Conservation (phyloP, 495 filamentous ascomycete genomes). For the Sphaerosporella brunnea region DNA sequence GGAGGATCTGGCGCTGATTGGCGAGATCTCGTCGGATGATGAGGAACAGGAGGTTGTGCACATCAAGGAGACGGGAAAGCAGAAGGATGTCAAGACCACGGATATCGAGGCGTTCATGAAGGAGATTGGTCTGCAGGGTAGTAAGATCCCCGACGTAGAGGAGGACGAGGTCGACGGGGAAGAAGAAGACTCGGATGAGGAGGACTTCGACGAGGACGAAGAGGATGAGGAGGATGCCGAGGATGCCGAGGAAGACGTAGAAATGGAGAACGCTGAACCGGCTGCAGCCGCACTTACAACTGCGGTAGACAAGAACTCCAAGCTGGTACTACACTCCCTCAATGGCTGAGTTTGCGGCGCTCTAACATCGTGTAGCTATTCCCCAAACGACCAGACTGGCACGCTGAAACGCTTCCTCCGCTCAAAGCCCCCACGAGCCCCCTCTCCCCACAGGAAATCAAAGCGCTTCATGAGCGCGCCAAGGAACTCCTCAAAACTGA, state of each 20-base stretch:
- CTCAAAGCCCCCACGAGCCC: constrained; percentile 34
- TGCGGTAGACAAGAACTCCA: constrained; percentile 10
- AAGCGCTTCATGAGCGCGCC: constrained; percentile 59
- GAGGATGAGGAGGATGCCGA: constrained; percentile 17
- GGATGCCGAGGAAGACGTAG: constrained; percentile 10
- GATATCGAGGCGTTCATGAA: constrained; percentile 22
- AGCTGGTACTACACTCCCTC: constrained; percentile 13
- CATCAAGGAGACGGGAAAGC: constrained; percentile 7
- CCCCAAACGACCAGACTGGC: constrained; percentile 71
- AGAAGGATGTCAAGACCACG: constrained; percentile 10
- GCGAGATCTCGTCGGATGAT: constrained; percentile 21
- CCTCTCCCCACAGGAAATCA: constrained; percentile 40
- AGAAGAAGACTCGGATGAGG: constrained; percentile 10
- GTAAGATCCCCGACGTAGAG: constrained; percentile 21
- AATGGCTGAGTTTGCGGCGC: constrained; percentile 9
- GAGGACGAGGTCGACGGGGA: constrained; percentile 21
- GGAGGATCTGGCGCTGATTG: constrained; percentile 30
- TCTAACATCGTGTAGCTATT: constrained; percentile 39
- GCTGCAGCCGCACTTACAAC: constrained; percentile 6
- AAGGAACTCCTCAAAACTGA: constrained; percentile 58
- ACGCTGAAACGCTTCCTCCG: constrained; percentile 43
- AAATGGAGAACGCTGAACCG: background rate
- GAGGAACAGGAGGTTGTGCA: constrained; percentile 16
- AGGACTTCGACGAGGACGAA: constrained; percentile 5
- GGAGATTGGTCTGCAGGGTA: constrained; percentile 20